Base-by-base conservation (phyloP, 305 asterid genomes). In the Solanum chacoense region DNA sequence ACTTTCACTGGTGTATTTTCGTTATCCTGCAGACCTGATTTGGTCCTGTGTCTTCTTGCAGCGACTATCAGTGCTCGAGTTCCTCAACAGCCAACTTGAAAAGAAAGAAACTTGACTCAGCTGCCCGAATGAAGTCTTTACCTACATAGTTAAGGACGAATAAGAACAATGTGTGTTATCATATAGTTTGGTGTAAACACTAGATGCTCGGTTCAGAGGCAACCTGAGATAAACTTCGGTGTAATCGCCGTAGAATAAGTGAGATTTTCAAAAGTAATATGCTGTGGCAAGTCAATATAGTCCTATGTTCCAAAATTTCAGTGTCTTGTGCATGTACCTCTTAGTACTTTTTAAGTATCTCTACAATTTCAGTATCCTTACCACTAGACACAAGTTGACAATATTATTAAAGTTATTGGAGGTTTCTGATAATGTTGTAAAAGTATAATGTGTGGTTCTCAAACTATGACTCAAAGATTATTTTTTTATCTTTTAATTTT, bases 61-160 rank as follows among this genome's bases (percentile, higher is more conserved):
- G 99, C 96, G 98, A 74, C 89, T 88, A 87, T 94, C 98, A 3
- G 95, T 97, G 37, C 92, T 95, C 77, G 95, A 95, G 93, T 97
- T 95, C 89, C 91, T 97, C 85, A 94, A 93, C 77, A 90, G 89
- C 90, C 98, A 95, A 89, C 92, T 94, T 83, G 87, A 85, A 11
- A 91, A 90, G 73, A 93, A 93, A 76, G 89, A 93, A 90, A 32
- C 89, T 22, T 79, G 88, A 89, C 80, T 31, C 86, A 38, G 85
- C 87, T 81, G 37, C 89, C 13, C 31, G 12, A 75, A 69, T 73
- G 88, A 89, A 34, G 83, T 32, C 26, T 28, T 86, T 72, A 11
- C 42, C 13, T 1, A 38, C 65, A 79, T 38, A 5, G 65, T 38
- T 7, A 26, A 38, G 67, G 36, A 26, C 16, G 34, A 79, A 38